Conservation (phyloP, 2,329 filamentous ascomycete species). For the Botrytis pseudocinerea region DNA sequence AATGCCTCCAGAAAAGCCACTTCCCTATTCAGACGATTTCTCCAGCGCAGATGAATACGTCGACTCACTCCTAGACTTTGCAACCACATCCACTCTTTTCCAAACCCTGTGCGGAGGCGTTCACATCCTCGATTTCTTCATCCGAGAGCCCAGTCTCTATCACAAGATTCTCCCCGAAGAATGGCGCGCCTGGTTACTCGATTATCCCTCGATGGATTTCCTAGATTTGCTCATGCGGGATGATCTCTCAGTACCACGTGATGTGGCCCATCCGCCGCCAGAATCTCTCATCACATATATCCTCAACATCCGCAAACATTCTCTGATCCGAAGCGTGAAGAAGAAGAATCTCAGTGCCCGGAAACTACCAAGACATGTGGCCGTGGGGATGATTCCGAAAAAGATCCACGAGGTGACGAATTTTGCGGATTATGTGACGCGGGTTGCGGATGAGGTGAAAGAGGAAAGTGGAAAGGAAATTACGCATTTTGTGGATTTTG, state of each 20-base stretch:
- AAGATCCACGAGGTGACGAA: conserved; percentile 92
- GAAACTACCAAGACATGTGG: conserved; percentile 67
- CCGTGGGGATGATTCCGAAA: conserved; percentile 92
- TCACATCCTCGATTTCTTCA: conserved; percentile 96
- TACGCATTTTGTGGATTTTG: conserved; percentile 92
- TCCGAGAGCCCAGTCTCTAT: conserved; percentile 79
- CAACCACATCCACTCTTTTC: conserved; percentile 71
- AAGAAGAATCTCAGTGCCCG: conserved; percentile 43
- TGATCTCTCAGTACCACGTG: conserved; percentile 53
- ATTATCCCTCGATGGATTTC: conserved; percentile 70
- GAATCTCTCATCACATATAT: conserved; percentile 70
- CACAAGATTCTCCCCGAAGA: conserved; percentile 71
- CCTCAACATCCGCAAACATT: conserved; percentile 66
- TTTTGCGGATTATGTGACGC: conserved; percentile 81
- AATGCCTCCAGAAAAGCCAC: conserved; percentile 37
- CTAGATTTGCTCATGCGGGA: conserved; percentile 80
- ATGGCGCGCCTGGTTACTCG: conserved; percentile 78
- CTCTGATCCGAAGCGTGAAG: conserved; percentile 56
- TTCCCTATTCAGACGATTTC: conserved; percentile 51
- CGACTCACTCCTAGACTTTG: conserved; percentile 73
- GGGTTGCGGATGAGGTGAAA: conserved; percentile 59
- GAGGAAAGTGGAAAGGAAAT: conserved; percentile 59
- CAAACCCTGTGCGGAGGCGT: conserved; percentile 94
- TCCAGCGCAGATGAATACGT: conserved; percentile 73
- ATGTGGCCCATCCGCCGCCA: conserved; percentile 30